A percentile compares a stretch with the other conserved stretches of the same genome.
phyloP scores from a whole-genome alignment of 2,329 filamentous ascomycete species.

The Cytospora piceae region DNA sequence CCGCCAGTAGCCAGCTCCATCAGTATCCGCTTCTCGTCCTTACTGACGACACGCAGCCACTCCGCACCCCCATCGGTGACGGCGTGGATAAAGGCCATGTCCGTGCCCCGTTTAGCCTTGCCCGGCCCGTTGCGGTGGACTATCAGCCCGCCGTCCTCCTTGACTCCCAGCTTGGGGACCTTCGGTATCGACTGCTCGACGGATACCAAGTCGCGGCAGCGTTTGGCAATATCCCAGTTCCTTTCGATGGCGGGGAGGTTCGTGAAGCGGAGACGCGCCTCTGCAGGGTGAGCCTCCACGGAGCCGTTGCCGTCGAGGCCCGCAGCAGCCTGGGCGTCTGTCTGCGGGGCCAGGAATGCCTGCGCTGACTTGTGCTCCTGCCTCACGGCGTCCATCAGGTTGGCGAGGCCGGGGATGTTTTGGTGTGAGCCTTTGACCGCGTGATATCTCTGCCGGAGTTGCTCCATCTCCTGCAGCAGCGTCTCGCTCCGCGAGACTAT shows the following conservation, averaged over 20 bases:
- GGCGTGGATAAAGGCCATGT: constrained; percentile 34
- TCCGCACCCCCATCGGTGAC: constrained; percentile 40
- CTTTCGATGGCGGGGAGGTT: constrained; percentile 26
- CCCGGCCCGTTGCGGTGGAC: background rate
- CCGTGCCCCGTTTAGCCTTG: constrained; percentile 6
- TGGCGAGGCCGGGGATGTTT: constrained; percentile 20
- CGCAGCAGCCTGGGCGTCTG: background rate
- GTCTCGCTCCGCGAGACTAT: constrained; percentile 19
- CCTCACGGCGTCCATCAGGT: constrained; percentile 15
- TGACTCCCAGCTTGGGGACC: constrained; percentile 2
- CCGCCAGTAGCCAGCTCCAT: constrained; percentile 40
- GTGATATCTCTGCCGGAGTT: constrained; percentile 21
- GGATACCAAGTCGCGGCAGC: constrained; percentile 17
- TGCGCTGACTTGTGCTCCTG: constrained; percentile 16
- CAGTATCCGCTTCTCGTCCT: constrained; percentile 37
- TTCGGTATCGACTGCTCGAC: constrained; percentile 22
- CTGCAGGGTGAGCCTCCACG: constrained; percentile 17
- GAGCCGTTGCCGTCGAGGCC: background rate
- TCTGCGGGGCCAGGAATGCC: constrained; percentile 1
- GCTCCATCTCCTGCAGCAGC: constrained; percentile 25
- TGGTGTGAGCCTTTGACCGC: constrained; percentile 12
- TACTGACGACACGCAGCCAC: constrained; percentile 42
- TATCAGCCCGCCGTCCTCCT: constrained; percentile 5
- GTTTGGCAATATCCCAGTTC: constrained; percentile 27
- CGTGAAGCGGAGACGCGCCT: constrained; percentile 24